phyloP scores from a whole-genome alignment of 2,329 filamentous ascomycete species.

The Aspergillus eucalypticola region DNA sequence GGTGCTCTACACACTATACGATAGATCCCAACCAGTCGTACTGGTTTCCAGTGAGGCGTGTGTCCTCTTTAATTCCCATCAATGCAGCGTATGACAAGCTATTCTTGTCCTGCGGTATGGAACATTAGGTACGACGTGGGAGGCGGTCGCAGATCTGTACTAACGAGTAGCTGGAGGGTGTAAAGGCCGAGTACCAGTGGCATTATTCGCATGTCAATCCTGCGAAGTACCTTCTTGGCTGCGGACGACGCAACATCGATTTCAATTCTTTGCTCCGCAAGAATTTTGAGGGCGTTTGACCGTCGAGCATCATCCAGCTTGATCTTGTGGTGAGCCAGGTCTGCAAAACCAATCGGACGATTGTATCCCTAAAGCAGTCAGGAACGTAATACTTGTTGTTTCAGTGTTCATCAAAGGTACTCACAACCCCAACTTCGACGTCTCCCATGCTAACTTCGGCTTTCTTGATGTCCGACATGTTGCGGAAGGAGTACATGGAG shows the following conservation, averaged over 20 bases:
- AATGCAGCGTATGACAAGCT: slow-evolving; percentile 5
- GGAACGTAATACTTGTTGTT: no score
- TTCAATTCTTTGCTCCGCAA: no score
- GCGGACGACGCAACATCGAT: not conserved
- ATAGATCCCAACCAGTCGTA: slow-evolving; percentile 5
- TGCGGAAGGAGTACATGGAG: no score
- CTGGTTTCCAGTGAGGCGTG: not conserved
- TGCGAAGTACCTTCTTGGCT: slow-evolving; percentile 2
- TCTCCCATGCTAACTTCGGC: no score
- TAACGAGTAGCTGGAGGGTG: not conserved
- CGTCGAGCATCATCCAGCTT: not conserved
- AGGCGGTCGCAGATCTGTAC: no score
- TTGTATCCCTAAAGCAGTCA: no score
- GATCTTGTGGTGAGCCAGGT: not conserved
- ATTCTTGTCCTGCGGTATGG: slow-evolving; percentile 2
- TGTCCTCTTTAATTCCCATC: slow-evolving; percentile 8
- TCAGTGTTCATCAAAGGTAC: no score
- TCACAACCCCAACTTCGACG: no score
- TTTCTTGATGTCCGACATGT: no score
- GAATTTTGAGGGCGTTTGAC: not conserved
- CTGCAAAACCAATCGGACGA: no score
- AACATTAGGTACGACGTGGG: no score
- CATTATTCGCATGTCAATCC: slow-evolving; percentile 6
- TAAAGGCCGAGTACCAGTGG: slow-evolving; percentile 1
- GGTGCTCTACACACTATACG: not conserved